A percentile compares a stretch with the other conserved stretches of the same genome.
phyloP scores from a whole-genome alignment of 2,329 filamentous ascomycete genomes.

The Berkeleyomyces rouxiae region DNA sequence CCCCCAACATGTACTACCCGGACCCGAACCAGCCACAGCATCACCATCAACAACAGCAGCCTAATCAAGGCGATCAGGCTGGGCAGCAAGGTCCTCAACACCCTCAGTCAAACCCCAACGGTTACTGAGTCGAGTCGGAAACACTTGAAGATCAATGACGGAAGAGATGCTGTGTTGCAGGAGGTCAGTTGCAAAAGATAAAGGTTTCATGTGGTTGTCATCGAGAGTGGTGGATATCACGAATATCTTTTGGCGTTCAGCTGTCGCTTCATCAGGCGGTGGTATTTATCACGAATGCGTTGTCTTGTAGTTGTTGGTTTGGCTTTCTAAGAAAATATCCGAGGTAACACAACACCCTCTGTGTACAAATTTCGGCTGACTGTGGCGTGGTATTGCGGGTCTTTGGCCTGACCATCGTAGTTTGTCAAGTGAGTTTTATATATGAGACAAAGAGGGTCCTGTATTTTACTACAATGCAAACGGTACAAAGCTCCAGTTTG shows the following conservation, averaged over 20 bases:
- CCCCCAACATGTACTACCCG: constrained; percentile 21
- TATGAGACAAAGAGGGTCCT: not conserved
- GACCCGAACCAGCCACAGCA: constrained; percentile 28
- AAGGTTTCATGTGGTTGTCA: too few relatives aligned
- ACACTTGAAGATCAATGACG: not conserved
- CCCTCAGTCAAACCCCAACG: constrained; percentile 20
- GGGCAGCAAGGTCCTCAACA: not conserved
- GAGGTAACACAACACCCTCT: not conserved
- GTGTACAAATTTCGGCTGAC: not conserved
- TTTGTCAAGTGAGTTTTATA: constrained; percentile 2
- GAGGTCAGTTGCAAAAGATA: too few relatives aligned
- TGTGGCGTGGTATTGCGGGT: not conserved
- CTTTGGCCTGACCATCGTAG: constrained; percentile 1
- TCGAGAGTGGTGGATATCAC: too few relatives aligned
- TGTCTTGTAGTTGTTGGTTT: not conserved
- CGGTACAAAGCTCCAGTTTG: not conserved
- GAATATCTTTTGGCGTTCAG: too few relatives aligned
- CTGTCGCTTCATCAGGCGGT: too few relatives aligned
- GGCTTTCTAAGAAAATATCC: not conserved
- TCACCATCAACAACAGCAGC: constrained; percentile 23
- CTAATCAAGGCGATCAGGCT: constrained; percentile 20
- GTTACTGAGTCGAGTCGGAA: constrained; percentile 24
- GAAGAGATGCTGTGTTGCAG: too few relatives aligned
- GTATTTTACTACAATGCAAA: not conserved
- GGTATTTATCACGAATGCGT: not conserved